Conservation (phyloP, 2,329 filamentous ascomycete genomes). For the Claviceps pazoutovae region DNA sequence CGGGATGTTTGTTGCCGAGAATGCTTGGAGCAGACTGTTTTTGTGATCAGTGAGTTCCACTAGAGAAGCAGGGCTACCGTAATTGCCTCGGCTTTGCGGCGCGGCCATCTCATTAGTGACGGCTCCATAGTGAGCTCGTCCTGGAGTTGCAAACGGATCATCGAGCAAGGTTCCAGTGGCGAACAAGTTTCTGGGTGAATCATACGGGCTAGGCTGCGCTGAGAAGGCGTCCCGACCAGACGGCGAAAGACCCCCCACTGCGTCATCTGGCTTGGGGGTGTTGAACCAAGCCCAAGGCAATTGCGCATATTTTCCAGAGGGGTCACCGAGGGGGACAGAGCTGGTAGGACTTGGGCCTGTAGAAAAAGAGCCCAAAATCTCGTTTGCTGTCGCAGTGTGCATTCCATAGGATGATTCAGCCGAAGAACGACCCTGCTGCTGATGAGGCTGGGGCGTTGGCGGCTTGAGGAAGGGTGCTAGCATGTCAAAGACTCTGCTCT, state of each 20-base stretch:
- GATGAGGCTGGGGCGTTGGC: slow-evolving; percentile 26
- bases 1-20: slow-evolving; percentile 13
- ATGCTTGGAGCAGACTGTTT: slow-evolving; percentile 22
- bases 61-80: slow-evolving; percentile 1
- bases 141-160: slow-evolving; percentile 19
- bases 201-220: slow-evolving; percentile 12
- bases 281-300: slow-evolving; percentile 40
- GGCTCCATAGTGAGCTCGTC: slow-evolving; percentile 6
- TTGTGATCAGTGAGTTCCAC: slow-evolving; percentile 18
- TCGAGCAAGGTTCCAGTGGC: slow-evolving; percentile 11
- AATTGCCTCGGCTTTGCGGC: slow-evolving; percentile 2
- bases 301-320: slow-evolving; percentile 20
- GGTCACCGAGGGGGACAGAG: slow-evolving; percentile 15
- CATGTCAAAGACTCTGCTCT: slow-evolving; percentile 30
- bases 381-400: slow-evolving; percentile 36
- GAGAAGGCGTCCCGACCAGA: slow-evolving; percentile 14
- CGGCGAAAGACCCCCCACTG: slow-evolving; percentile 8
- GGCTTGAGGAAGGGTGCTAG: slow-evolving; percentile 35
- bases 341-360: slow-evolving; percentile 18
- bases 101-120: background rate
- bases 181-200: slow-evolving; percentile 10
- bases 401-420: slow-evolving; percentile 40
- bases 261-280: slow-evolving; percentile 18
- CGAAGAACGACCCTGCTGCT: slow-evolving; percentile 15
- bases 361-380: slow-evolving; percentile 30